Percentiles rank a stretch among this genome's conserved stretches.
phyloP scores from a whole-genome alignment of 1,284 basidiomycete genomes.

The Rhodotorula sp. region DNA sequence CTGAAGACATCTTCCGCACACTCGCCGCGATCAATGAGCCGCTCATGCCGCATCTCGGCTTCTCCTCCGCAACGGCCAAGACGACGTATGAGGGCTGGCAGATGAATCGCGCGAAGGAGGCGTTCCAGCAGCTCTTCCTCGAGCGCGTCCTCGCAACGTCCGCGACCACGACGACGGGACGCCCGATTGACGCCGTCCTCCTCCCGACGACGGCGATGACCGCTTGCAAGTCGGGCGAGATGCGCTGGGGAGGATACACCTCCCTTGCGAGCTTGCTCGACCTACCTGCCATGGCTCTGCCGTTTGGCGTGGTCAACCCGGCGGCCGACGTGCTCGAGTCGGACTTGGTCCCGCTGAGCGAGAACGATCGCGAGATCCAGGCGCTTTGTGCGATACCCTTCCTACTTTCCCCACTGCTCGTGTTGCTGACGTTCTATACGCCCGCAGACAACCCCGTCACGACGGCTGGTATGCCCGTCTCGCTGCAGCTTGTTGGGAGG shows the following conservation, averaged over 20 bases:
- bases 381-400: neutral
- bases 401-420: neutral
- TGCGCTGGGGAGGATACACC: conserved; percentile 3
- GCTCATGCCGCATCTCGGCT: conserved; percentile 18
- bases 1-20: conserved; percentile 39
- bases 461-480: conserved; percentile 64
- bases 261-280: conserved; percentile 2
- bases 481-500: conserved; percentile 66
- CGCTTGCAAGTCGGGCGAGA: neutral
- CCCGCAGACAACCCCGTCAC: conserved; percentile 60
- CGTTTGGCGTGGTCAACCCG: neutral
- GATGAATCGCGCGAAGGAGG: conserved; percentile 49
- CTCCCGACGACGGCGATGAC: conserved; percentile 4
- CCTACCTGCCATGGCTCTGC: neutral
- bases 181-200: conserved; percentile 62
- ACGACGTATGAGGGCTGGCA: conserved; percentile 60
- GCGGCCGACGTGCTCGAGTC: neutral
- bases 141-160: conserved; percentile 60
- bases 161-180: conserved; percentile 56
- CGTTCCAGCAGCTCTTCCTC: conserved; percentile 58
- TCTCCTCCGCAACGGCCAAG: conserved; percentile 48
- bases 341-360: neutral
- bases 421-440: no score
- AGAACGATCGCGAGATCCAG: neutral
- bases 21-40: conserved; percentile 45